These are phyloP conservation scores for Cercophora newfieldiana DNA, from an alignment of 495 filamentous ascomycete genomes.

Conservation along the genomic window DNA sequence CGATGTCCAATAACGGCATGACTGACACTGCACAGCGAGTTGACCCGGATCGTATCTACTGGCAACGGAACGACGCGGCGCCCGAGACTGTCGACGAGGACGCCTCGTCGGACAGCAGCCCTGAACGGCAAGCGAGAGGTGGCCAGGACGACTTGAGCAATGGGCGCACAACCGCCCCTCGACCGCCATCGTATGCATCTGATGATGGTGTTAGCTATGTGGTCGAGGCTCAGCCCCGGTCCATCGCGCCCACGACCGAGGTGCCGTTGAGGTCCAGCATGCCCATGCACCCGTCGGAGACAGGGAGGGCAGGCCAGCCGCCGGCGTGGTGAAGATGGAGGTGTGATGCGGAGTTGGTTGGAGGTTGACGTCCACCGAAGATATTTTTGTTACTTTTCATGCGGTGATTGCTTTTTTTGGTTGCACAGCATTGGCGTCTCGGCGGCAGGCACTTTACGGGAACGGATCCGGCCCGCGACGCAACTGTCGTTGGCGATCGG, in stretches of 20 bases:
- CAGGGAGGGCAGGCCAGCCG: conserved; percentile 28
- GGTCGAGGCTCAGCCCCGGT: conserved; percentile 59
- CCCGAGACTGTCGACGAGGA: conserved; percentile 21
- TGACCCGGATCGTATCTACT: conserved; percentile 77
- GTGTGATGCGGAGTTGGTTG: neutral
- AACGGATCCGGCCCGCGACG: neutral
- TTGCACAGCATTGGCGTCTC: conserved; percentile 18
- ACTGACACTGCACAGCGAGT: conserved; percentile 54
- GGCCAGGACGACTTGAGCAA: conserved; percentile 16
- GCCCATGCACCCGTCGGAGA: conserved; percentile 47
- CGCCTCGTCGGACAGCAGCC: conserved; percentile 1
- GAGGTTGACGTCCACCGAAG: neutral
- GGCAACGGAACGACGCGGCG: conserved; percentile 59
- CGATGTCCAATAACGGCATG: neutral
- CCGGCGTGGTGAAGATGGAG: conserved; percentile 21
- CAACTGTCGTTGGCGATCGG: neutral
- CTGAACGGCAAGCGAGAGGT: conserved; percentile 9
- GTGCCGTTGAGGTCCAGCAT: conserved; percentile 37
- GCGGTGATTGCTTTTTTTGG: conserved; percentile 6
- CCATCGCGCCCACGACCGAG: conserved; percentile 45
- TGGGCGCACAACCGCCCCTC: conserved; percentile 28
- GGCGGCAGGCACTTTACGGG: neutral
- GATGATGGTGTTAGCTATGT: conserved; percentile 72
- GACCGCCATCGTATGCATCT: conserved; percentile 70
- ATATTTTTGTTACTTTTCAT: conserved; percentile 1